Evolutionary conservation across 139 green algal genomes (phyloP), one percentile per base, ranked within the genome.

Genomic region (Chlamydomonas sphaeroides): DNA sequence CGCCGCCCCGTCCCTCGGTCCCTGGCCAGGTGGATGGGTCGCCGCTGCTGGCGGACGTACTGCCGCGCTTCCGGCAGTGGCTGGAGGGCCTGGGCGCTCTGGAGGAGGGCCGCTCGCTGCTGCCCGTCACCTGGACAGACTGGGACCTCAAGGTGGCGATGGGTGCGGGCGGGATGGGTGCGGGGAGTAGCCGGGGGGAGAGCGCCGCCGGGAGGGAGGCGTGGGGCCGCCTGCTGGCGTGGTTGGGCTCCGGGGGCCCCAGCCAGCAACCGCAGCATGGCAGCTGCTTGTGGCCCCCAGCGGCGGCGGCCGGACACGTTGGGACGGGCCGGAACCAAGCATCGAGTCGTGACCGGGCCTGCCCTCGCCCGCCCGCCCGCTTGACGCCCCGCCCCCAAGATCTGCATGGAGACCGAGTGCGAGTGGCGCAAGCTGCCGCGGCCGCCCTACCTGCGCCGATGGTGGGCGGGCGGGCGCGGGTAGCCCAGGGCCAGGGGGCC

Each of bases 101-200:
- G 26, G 73, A 70, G n/a, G 20, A 76, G 32, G 78, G 56, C 15
- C 45, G 53, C 32, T 68, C 38, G 0, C 87, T 91, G 79, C 84
- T 83, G 41, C 76, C 93, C 18, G 87, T 93, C 30, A 96, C 91
- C 3, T 96, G 92, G 92, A 92, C 87, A 1, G 84, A 88, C n/a
- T 96, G 92, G 92, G 93, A 94, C 67, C 72, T 94, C 5, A 86
- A 92, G 87, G 88, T 95, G 36, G 36, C 25, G 30, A 23, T 21
- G n/a, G n/a, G n/a, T 21, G 61, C 5, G n/a, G 8, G 10, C 5
- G 30, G 21, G n/a, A 23, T 6, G 21, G n/a, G n/a, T 6, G 14
- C 14, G 51, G 51, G 6, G 51, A 17, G 51, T 30, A 17, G 51
- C 14, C 6, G 51, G 51, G 51, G 14, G 20, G 51, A 17, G 14